phyloP scores from a whole-genome alignment of 768 basidiomycete genomes.

The Leccinum aurantiacum region DNA sequence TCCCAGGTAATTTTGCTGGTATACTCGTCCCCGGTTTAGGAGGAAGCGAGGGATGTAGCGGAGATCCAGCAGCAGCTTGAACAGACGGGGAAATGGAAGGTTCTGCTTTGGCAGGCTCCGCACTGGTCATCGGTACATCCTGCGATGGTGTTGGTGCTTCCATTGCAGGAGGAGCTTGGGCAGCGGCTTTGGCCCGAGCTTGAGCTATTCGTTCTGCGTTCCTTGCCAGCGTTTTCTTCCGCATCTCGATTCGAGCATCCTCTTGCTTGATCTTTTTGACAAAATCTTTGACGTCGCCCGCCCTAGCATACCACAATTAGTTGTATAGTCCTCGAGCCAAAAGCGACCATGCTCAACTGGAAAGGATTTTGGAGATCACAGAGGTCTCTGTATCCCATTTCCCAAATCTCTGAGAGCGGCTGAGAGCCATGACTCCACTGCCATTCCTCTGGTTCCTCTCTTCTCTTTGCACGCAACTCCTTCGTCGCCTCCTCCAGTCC shows the following conservation, averaged over 20 bases:
- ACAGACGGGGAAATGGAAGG: neutral
- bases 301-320: slow-evolving; percentile 38
- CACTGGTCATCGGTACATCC: slow-evolving; percentile 10
- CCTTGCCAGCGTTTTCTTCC: slow-evolving; percentile 41
- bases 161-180: slow-evolving; percentile 18
- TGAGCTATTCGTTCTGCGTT: slow-evolving; percentile 39
- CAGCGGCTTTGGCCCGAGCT: slow-evolving; percentile 43
- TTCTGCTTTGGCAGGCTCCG: slow-evolving; percentile 26
- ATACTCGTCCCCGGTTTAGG: slow-evolving; percentile 59
- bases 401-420: slow-evolving; percentile 79
- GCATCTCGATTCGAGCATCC: slow-evolving; percentile 58
- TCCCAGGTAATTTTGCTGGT: slow-evolving; percentile 31
- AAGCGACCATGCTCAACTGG: slow-evolving; percentile 47
- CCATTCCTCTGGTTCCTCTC: slow-evolving; percentile 61
- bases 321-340: neutral
- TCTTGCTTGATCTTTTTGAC: slow-evolving; percentile 68
- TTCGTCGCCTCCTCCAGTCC: slow-evolving; percentile 65
- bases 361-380: slow-evolving; percentile 63
- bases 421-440: slow-evolving; percentile 64
- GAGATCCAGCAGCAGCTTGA: slow-evolving; percentile 34
- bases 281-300: slow-evolving; percentile 74
- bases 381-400: slow-evolving; percentile 71
- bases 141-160: slow-evolving; percentile 23
- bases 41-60: slow-evolving; percentile 69
- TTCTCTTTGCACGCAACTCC: slow-evolving; percentile 50